Conservation (phyloP, 208 protist genomes). For the Trypanosoma conorhini region DNA sequence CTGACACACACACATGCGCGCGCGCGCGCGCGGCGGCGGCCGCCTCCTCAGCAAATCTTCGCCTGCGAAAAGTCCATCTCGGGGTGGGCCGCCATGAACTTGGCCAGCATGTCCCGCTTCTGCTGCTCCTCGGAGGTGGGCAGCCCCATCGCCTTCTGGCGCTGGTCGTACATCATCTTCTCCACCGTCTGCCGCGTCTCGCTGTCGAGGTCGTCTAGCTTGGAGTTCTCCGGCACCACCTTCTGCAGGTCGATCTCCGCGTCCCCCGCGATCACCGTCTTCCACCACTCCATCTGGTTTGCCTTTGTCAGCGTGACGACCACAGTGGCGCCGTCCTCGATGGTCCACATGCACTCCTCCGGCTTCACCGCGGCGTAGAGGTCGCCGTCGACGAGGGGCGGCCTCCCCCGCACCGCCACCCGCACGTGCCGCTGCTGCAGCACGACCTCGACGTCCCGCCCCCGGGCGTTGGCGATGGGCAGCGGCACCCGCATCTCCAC, state of each 20-base stretch:
- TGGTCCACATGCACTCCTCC: conserved; percentile 93
- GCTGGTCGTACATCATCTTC: conserved; percentile 98
- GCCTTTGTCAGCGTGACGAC: conserved; percentile 89
- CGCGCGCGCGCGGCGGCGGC: no score
- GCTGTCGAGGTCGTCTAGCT: conserved; percentile 94
- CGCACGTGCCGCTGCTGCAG: conserved; percentile 66
- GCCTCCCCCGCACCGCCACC: conserved; percentile 84
- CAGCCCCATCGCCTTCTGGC: conserved; percentile 93
- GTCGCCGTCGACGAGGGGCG: conserved; percentile 83
- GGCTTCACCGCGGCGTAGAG: conserved; percentile 67
- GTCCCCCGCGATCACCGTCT: conserved; percentile 82
- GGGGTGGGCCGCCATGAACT: conserved; percentile 95
- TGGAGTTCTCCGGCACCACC: conserved; percentile 94
- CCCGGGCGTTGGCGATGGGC: conserved; percentile 55
- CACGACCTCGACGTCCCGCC: conserved; percentile 78
- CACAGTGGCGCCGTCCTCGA: conserved; percentile 88
- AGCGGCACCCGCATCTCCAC: conserved; percentile 88
- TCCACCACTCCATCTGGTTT: conserved; percentile 95
- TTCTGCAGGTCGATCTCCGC: conserved; percentile 94
- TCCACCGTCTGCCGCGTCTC: conserved; percentile 95
- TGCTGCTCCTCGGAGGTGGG: conserved; percentile 94
- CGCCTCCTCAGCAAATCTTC: conserved; percentile 84
- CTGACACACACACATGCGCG: background rate
- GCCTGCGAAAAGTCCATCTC: conserved; percentile 96
- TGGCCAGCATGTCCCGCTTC: conserved; percentile 93